These are phyloP conservation scores for Paspalum vaginatum DNA, from an alignment of 176 grass and related monocot species.

Conservation along the genomic window DNA sequence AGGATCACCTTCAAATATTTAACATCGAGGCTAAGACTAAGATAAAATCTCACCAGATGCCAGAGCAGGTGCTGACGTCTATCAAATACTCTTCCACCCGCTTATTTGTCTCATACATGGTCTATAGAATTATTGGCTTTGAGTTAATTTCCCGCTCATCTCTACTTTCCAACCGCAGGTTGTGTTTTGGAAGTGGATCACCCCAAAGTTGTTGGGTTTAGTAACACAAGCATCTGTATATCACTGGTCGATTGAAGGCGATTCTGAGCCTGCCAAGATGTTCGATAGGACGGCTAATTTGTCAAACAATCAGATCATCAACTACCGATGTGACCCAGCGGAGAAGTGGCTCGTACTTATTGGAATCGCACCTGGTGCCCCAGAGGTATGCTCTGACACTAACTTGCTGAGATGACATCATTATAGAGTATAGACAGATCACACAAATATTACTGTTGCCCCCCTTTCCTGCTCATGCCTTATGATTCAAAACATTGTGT, in stretches of 20 bases:
- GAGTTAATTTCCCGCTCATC: not conserved
- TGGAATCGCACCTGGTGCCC: conserved; percentile 89
- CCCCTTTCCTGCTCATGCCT: not conserved
- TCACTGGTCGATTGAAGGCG: conserved; percentile 98
- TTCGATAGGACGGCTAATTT: conserved; percentile 91
- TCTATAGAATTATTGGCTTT: not conserved
- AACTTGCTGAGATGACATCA: not conserved
- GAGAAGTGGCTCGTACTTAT: conserved; percentile 98
- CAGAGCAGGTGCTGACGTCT: conserved; percentile 60
- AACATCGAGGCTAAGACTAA: conserved; percentile 97
- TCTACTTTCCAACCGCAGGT: conserved; percentile 51
- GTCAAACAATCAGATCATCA: conserved; percentile 78
- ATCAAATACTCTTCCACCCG: not conserved
- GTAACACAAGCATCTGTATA: conserved; percentile 86
- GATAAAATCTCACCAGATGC: conserved; percentile 98
- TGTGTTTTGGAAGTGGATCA: conserved; percentile 99
- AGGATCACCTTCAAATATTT: conserved; percentile 98
- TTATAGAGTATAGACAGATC: not conserved
- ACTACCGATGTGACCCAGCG: conserved; percentile 78
- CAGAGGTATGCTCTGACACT: conserved; percentile 54
- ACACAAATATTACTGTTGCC: not conserved
- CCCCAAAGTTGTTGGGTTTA: conserved; percentile 71
- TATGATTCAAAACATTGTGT: conserved; percentile 9
- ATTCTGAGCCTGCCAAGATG: conserved; percentile 89
- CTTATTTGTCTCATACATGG: not conserved